Percentiles rank a stretch among this genome's conserved stretches.
Conservation (phyloP, 257 asterid species). For the Nicotiana tabacum region DNA sequence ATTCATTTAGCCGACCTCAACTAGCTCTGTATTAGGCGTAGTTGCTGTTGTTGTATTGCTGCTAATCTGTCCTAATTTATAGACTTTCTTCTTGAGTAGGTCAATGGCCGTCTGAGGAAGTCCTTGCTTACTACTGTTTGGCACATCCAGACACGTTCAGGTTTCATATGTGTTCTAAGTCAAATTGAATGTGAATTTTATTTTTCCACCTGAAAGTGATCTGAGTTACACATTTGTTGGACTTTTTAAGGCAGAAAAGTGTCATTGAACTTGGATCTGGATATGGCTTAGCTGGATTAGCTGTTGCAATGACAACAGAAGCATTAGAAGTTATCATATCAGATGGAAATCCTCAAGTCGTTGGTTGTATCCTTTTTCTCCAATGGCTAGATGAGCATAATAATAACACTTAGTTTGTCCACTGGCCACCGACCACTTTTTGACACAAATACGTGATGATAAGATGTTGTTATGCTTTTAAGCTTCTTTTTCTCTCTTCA, state of each 20-base stretch:
- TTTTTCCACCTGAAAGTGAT: background rate
- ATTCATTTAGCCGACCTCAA: background rate
- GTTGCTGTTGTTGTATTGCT: background rate
- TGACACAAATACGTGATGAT: background rate
- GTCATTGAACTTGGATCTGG: conserved; percentile 91
- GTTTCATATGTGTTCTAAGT: conserved; percentile 23
- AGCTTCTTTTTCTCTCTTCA: background rate
- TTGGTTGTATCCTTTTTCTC: conserved; percentile 76
- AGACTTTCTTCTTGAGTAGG: conserved; percentile 43
- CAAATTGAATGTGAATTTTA: background rate
- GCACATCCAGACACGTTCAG: conserved; percentile 52
- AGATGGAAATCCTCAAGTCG: conserved; percentile 93
- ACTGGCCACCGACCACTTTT: background rate
- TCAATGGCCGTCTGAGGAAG: conserved; percentile 95
- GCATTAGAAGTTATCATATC: conserved; percentile 79
- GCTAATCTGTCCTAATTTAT: background rate
- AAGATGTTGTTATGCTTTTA: background rate
- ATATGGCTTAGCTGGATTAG: conserved; percentile 88
- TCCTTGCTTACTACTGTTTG: conserved; percentile 76
- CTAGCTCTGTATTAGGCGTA: background rate
- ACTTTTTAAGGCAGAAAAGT: conserved; percentile 53
- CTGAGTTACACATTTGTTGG: background rate
- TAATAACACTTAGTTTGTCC: background rate
- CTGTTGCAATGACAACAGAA: conserved; percentile 60
- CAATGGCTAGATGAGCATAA: background rate